Base-by-base conservation (phyloP, 805 yeast genomes). In the Ascoidea rubescens region DNA sequence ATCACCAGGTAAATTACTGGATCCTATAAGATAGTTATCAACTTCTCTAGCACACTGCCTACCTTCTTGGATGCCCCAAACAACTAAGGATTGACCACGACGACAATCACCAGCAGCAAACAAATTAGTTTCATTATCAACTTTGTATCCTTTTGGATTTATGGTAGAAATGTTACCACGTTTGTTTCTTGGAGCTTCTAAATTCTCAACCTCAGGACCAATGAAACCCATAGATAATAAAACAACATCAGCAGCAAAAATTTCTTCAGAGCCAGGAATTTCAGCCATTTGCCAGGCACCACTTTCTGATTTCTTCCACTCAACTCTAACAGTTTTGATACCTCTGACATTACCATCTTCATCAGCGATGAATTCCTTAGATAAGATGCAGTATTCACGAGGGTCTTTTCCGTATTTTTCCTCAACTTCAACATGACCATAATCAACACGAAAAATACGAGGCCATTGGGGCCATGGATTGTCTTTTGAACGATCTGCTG, bases 381-480 rank as follows among this genome's bases (percentile, higher is more conserved):
- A 87, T 64, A 90, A 75, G 62, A 91, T 91, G 64, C 95, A 86
- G 71, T 89, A 91, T 67, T 93, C 96, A 72, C 99, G 85, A 53
- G 98, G 98, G 68, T 91, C 99, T 69, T 84, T 84, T 58, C 98
- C 98, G 67, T 90, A 91, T 68, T 90, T 96, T 50, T 87, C 86
- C 54, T 85, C 78, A 54, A 93, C 98, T 70, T 91, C 99, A 57
- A 90, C 77, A 70, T 91, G 99, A 60, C 99, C 99, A 65, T 91
- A 91, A 72, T 91, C 99, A 55, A 91, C 95, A 64, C 98, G 80
- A 84, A 93, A 91, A 62, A 93, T 80, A 66, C 96, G 78, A 60
- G 99, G 98, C 98, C 98, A 91, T 72, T 91, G 99, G 47, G 99
- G 99, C 99, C 99, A 91, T 69, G 99, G 98, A 71, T 91, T 91